Conservation (phyloP, 345 rosid species). For the Salix purpurea region DNA sequence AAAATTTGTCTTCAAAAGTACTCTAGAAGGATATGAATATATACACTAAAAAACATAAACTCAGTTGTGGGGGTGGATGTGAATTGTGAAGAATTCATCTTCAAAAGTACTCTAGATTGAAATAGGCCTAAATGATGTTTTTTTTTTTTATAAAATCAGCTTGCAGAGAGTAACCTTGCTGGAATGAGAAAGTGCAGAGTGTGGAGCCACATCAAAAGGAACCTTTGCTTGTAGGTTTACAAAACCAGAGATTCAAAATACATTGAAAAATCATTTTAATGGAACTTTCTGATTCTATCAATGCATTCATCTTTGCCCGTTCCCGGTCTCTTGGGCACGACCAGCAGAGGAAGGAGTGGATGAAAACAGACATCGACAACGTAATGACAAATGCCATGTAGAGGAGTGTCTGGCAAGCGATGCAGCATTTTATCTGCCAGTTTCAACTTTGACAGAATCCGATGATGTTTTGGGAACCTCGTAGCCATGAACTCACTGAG, state of each 20-base stretch:
- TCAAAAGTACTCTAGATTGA: too few species aligned
- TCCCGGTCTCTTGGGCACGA: conserved; percentile 23
- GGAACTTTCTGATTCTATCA: conserved; percentile 17
- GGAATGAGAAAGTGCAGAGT: too few species aligned
- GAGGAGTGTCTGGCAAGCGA: conserved; percentile 17
- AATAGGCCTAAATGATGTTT: too few species aligned
- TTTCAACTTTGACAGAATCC: conserved; percentile 2
- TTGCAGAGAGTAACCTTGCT: too few species aligned
- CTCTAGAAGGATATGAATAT: neutral
- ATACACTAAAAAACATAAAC: neutral
- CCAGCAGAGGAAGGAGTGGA: conserved; percentile 17
- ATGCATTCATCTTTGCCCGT: conserved; percentile 13
- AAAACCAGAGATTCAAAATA: too few species aligned
- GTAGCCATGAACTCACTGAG: conserved; percentile 23
- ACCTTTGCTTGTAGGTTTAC: too few species aligned
- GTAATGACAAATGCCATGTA: neutral
- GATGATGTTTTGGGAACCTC: conserved; percentile 12
- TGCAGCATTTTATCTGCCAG: conserved; percentile 23
- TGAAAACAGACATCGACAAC: conserved; percentile 1
- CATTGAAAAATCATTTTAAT: too few species aligned
- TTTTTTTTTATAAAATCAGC: too few species aligned
- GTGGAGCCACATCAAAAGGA: too few species aligned
- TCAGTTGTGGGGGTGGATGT: neutral
- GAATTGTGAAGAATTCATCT: neutral
- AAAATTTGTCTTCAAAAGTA: too few species aligned